Evolutionary conservation across 805 yeast species (phyloP).

Genomic region (Vanderwaltozyma tropicalis): DNA sequence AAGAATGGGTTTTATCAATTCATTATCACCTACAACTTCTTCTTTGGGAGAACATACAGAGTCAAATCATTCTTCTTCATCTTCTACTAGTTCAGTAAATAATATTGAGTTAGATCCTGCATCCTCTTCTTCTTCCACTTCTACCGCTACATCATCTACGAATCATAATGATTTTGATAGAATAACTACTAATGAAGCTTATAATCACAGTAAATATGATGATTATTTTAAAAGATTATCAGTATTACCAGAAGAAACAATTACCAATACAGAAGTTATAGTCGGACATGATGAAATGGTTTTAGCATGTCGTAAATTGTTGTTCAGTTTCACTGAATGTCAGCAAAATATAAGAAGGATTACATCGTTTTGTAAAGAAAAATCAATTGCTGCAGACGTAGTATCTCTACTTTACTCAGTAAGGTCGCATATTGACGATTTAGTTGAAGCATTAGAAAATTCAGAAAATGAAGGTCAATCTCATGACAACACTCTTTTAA

Average conservation of each 20-base stretch:
- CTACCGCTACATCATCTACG: neutral
- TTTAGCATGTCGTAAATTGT: conserved; percentile 42
- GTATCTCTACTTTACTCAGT: conserved; percentile 42
- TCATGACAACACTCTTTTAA: conserved; percentile 30
- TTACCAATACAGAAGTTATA: conserved; percentile 14
- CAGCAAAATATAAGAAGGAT: conserved; percentile 49
- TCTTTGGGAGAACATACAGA: conserved; percentile 1
- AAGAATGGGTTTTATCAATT: conserved; percentile 58
- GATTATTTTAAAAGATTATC: conserved; percentile 60
- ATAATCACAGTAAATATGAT: conserved; percentile 36
- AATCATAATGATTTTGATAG: neutral
- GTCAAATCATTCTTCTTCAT: neutral
- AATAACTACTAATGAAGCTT: conserved; percentile 11
- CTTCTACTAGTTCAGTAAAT: neutral
- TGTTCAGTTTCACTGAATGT: conserved; percentile 54
- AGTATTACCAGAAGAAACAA: conserved; percentile 44
- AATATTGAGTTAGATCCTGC: neutral
- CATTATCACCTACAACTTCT: conserved; percentile 8
- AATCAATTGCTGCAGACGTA: conserved; percentile 43
- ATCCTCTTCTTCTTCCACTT: neutral
- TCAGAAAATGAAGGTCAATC: conserved; percentile 34
- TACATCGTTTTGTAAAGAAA: conserved; percentile 48
- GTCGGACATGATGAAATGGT: conserved; percentile 26
- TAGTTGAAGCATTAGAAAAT: conserved; percentile 47
- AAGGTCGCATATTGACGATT: conserved; percentile 43